Base-by-base conservation (phyloP, 139 green algal species). In the Chlamydomonas asymmetrica region DNA sequence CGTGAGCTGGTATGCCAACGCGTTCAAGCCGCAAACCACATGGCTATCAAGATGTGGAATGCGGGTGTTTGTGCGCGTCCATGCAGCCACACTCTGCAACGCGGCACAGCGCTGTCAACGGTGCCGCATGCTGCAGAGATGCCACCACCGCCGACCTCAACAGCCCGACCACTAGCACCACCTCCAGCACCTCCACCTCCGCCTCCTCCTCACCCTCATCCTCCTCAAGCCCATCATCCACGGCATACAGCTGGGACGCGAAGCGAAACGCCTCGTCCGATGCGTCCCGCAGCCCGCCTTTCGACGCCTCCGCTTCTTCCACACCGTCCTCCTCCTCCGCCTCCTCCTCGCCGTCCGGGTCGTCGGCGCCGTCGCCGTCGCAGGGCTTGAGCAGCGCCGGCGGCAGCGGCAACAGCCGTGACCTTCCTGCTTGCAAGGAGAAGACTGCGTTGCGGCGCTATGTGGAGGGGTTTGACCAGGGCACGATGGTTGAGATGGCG, bases 401-500 rank as follows among this genome's bases (percentile, higher is more conserved):
- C 31, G 50, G 27, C 2, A 49, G 38, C 22, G 41, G 41, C 45
- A 41, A 23, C 32, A 43, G 45, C 7, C 13, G 18, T 16, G n/a
- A n/a, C n/a, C n/a, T n/a, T n/a, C n/a, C n/a, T n/a, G n/a, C n/a
- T n/a, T n/a, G n/a, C n/a, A n/a, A n/a, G n/a, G n/a, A n/a, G n/a
- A 89, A 90, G 73, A 81, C 80, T 52, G 76, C 82, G 54, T 70
- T 97, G 67, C 72, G 88, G 63, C 56, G 84, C 20, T 97, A 98
- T 75, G 87, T 98, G 3, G 90, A 98, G 75, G 79, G 50, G 6
- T 98, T 98, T 84, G 93, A 97, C 79, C 88, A 94, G 78, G 27
- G 34, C 29, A 57, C 91, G 1, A 88, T 98, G 85, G 73, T 91
- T 49, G 83, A 95, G 62, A 98, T 88, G 31, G 91, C 93, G 32